These are phyloP conservation scores for Hypomontagnella submonticulosa DNA, from an alignment of 495 filamentous ascomycete genomes.

Conservation along the genomic window DNA sequence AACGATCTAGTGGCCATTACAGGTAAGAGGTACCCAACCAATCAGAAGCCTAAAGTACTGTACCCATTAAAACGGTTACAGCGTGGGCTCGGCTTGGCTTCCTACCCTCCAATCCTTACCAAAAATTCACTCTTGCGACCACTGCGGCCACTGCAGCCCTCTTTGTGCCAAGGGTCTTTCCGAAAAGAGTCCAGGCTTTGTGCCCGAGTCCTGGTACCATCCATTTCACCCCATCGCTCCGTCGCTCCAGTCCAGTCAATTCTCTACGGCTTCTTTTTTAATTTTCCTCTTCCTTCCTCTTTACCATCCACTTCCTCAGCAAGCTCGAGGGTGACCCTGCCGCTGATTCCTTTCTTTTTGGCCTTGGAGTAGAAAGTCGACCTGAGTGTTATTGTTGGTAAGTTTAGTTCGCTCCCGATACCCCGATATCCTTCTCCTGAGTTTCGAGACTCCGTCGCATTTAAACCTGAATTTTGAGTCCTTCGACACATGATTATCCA, in stretches of 20 bases:
- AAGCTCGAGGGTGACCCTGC: slow-evolving; percentile 40
- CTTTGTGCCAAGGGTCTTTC: slow-evolving; percentile 39
- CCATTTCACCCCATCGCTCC: not conserved
- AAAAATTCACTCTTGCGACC: slow-evolving; percentile 14
- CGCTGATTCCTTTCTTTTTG: slow-evolving; percentile 46
- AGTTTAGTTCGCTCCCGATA: slow-evolving; percentile 16
- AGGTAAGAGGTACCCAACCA: slow-evolving; percentile 5
- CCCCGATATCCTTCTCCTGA: slow-evolving; percentile 1
- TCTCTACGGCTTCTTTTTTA: slow-evolving; percentile 39
- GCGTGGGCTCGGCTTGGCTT: slow-evolving; percentile 18
- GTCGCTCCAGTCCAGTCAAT: slow-evolving; percentile 22
- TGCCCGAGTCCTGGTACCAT: slow-evolving; percentile 32
- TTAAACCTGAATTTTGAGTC: slow-evolving; percentile 17
- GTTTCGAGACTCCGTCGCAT: slow-evolving; percentile 16
- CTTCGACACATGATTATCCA: slow-evolving; percentile 14
- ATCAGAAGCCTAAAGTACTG: not conserved
- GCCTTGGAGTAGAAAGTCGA: slow-evolving; percentile 43
- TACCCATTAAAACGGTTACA: slow-evolving; percentile 35
- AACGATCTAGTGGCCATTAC: not conserved
- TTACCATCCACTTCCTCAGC: slow-evolving; percentile 41
- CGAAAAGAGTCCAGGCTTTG: slow-evolving; percentile 41
- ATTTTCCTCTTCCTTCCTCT: slow-evolving; percentile 20
- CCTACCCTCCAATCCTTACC: not conserved
- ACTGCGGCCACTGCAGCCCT: slow-evolving; percentile 27
- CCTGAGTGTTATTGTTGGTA: slow-evolving; percentile 40